Conservation (phyloP, 257 asterid genomes). For the Craterostigma plantagineum region DNA sequence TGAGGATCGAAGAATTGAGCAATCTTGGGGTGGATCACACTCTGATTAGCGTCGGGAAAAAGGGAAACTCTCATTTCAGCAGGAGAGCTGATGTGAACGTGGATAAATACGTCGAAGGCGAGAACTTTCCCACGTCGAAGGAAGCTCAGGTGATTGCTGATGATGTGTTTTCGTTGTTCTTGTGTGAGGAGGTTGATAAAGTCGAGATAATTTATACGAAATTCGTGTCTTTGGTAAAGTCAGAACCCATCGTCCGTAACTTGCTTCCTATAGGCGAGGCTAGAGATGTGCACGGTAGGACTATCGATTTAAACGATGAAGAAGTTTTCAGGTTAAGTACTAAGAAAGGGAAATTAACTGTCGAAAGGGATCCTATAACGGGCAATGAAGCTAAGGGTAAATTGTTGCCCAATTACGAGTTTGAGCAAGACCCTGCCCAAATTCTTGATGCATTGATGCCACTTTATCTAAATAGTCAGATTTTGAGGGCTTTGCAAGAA, state of each 20-base stretch:
- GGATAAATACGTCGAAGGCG: constrained; percentile 53
- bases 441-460: constrained; percentile 80
- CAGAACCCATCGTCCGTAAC: constrained; percentile 74
- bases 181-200: constrained; percentile 78
- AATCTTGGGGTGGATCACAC: constrained; percentile 49
- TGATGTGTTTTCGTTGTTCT: constrained; percentile 62
- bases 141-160: constrained; percentile 90
- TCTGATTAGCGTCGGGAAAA: constrained; percentile 65
- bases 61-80: constrained; percentile 52
- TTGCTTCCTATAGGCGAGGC: constrained; percentile 74
- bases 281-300: constrained; percentile 59
- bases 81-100: constrained; percentile 61
- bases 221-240: constrained; percentile 69
- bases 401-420: constrained; percentile 63
- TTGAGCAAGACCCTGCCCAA: constrained; percentile 86
- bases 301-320: constrained; percentile 77
- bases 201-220: constrained; percentile 84
- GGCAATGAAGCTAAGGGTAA: constrained; percentile 25
- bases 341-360: constrained; percentile 67
- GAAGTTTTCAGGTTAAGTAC: constrained; percentile 77
- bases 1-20: constrained; percentile 38
- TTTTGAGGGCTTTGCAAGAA: constrained; percentile 72
- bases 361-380: constrained; percentile 43
- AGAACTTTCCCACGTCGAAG: constrained; percentile 57
- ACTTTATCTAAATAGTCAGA: constrained; percentile 76